Conservation (phyloP, 805 yeast species). For the Metschnikowia noctiluminum region DNA sequence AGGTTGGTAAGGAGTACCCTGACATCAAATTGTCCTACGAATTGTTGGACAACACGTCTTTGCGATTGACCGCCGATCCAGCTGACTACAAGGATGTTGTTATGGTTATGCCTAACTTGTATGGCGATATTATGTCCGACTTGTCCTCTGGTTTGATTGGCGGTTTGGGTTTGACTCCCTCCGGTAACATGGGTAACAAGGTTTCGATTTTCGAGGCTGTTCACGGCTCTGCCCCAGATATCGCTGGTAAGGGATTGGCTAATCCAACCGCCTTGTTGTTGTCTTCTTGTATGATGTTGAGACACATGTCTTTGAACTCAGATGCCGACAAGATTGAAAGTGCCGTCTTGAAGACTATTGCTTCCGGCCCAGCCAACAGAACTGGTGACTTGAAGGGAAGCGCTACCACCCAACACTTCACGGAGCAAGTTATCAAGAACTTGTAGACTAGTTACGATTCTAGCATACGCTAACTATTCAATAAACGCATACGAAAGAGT, state of each 20-base stretch:
- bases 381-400: conserved; percentile 95
- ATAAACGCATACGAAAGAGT: conserved; percentile 6
- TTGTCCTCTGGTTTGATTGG: conserved; percentile 97
- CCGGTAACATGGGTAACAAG: conserved; percentile 98
- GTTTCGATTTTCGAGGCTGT: conserved; percentile 99
- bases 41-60: conserved; percentile 92
- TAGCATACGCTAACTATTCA: conserved; percentile 13
- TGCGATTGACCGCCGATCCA: conserved; percentile 88
- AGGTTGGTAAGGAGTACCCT: conserved; percentile 88
- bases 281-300: conserved; percentile 98
- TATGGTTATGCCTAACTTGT: conserved; percentile 98
- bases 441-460: conserved; percentile 37
- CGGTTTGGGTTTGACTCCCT: conserved; percentile 97
- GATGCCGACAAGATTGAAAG: conserved; percentile 82
- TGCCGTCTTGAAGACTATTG: conserved; percentile 86
- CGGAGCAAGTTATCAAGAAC: conserved; percentile 83
- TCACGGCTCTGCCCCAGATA: conserved; percentile 99
- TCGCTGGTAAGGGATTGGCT: conserved; percentile 98
- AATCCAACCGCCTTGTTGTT: conserved; percentile 97
- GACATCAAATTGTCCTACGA: conserved; percentile 80
- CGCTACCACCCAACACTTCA: conserved; percentile 85
- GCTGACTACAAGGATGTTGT: conserved; percentile 81
- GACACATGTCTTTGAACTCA: conserved; percentile 88
- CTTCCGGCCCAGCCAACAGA: conserved; percentile 93
- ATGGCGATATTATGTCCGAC: conserved; percentile 99